A percentile compares a stretch with the other conserved stretches of the same genome.
These are phyloP conservation scores for Fraxinus floribunda DNA, from an alignment of 305 asterid genomes.

Conservation along the genomic window DNA sequence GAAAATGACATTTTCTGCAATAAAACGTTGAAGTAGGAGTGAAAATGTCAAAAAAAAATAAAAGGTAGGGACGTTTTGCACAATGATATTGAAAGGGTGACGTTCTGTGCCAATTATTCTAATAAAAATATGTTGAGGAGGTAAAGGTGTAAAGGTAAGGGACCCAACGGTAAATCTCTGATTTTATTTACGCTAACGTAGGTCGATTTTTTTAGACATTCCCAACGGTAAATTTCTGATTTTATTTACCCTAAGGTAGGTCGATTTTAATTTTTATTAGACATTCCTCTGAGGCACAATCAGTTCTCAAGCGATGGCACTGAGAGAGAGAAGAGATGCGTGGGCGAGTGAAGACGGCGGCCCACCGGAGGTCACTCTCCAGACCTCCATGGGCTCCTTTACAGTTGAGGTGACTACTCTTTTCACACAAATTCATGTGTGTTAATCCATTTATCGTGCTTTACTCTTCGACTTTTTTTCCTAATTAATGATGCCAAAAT, in stretches of 20 bases:
- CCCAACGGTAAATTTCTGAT: not conserved
- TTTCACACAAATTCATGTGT: not conserved
- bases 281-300: not conserved
- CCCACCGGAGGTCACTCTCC: conserved; percentile 87
- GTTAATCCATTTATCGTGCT: not conserved
- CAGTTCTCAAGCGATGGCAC: conserved; percentile 25
- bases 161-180: not conserved
- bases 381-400: conserved; percentile 93
- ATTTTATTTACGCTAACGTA: not conserved
- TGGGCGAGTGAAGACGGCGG: conserved; percentile 67
- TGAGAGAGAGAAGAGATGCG: conserved; percentile 36
- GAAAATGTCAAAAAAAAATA: too few relatives aligned
- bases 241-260: not conserved
- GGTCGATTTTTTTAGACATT: not conserved
- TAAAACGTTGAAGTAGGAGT: too few relatives aligned
- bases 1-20: too few relatives aligned
- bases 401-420: conserved; percentile 49
- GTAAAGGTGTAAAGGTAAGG: not conserved
- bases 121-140: not conserved
- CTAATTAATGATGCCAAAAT: not conserved
- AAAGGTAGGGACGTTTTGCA: too few relatives aligned
- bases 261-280: not conserved
- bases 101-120: too few relatives aligned
- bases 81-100: too few relatives aligned
- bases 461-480: not conserved